Evolutionary conservation across 2,329 filamentous ascomycete species (phyloP).

Genomic region (Neofusicoccum ribis): DNA sequence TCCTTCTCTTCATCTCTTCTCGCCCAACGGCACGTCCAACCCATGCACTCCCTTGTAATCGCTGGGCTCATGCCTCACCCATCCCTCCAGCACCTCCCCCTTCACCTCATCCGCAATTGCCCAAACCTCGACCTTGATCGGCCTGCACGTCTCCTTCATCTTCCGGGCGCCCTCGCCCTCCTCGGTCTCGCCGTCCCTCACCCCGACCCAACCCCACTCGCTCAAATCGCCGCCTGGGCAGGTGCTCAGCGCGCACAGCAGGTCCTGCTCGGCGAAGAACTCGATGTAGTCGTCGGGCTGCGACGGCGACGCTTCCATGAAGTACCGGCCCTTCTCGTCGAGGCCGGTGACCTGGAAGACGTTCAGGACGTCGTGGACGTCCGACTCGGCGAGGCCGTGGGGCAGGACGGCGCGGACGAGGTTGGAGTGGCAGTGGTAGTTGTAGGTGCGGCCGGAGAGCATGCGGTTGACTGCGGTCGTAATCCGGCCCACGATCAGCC

Average conservation of each 20-base stretch:
- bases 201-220: constrained; percentile 72
- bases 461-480: constrained; percentile 62
- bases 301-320: constrained; percentile 57
- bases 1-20: constrained; percentile 22
- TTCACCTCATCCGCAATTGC: constrained; percentile 53
- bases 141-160: constrained; percentile 70
- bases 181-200: constrained; percentile 50
- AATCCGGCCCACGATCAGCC: no score
- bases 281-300: constrained; percentile 56
- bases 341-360: constrained; percentile 83
- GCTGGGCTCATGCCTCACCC: constrained; percentile 62
- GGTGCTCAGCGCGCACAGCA: constrained; percentile 66
- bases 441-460: constrained; percentile 68
- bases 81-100: constrained; percentile 47
- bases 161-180: constrained; percentile 67
- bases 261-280: constrained; percentile 77
- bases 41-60: constrained; percentile 68
- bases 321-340: constrained; percentile 71
- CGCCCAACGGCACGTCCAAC: constrained; percentile 52
- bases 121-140: constrained; percentile 73
- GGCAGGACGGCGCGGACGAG: constrained; percentile 70
- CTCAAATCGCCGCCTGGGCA: constrained; percentile 82
- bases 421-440: constrained; percentile 85
- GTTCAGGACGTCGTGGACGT: constrained; percentile 84
- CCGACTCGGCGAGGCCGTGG: constrained; percentile 67